Evolutionary conservation across 805 yeast species (phyloP), one percentile per base, ranked within the genome.

Genomic region (Kazachstania psychrophila): DNA sequence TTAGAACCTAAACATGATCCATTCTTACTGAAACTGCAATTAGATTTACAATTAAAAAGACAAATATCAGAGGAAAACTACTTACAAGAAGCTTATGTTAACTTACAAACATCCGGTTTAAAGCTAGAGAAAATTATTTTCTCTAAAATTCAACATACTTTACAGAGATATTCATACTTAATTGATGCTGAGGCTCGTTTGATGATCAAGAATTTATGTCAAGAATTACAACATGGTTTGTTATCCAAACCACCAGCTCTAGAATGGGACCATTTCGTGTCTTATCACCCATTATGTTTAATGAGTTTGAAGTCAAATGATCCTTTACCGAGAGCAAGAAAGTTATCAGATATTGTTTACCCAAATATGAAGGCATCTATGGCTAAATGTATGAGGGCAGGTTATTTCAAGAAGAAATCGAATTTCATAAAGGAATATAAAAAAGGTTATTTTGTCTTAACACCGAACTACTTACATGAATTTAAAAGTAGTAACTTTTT

Each of bases 221-320:
- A 60, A 39, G 65, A 69, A 40, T 40, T 60, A 36, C 61, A 59
- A 26, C 54, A 55, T 64, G 77, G 46, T 66, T 72, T 56, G 49
- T 73, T 47, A 56, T 68, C 48, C 12, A 77, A 76, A 47, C 79
- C 76, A 33, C 68, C 75, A n/a, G 70, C 68, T 28, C 61, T 72
- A 43, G 88, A 79, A 56, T 79, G 86, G 86, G 82, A 79, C 50
- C 71, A 72, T 34, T 79, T 77, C 42, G 74, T 79, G 34, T 61
- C 64, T 31, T 58, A 60, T 33, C 64, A 65, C 20, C 64, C 61
- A 20, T 61, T 65, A 39, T 64, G 73, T 34, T 40, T 71, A 23
- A 46, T 60, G 38, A 48, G 57, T 32, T 54, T 62, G 56, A 62
- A 61, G 40, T 53, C 70, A 5, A 58, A 51, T 17, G 60, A 59